These are phyloP conservation scores for Neonectria faginata DNA, from an alignment of 2,329 filamentous ascomycete genomes.

Conservation along the genomic window DNA sequence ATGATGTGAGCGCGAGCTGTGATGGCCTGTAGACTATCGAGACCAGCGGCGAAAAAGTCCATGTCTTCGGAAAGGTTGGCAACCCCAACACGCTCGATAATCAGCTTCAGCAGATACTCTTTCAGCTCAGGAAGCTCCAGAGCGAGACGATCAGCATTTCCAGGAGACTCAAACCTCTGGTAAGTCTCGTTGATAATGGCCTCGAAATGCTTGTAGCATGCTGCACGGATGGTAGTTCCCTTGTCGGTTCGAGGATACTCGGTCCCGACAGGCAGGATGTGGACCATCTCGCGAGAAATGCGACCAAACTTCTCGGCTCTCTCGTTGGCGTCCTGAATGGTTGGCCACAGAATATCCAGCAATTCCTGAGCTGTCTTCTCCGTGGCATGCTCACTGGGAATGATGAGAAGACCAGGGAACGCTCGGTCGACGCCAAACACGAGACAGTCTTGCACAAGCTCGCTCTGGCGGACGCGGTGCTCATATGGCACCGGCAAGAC, in stretches of 20 bases:
- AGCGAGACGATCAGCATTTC: neutral
- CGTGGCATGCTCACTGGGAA: constrained; percentile 58
- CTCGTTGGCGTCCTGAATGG: constrained; percentile 62
- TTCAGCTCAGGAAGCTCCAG: constrained; percentile 45
- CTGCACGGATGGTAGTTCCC: constrained; percentile 61
- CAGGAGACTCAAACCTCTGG: constrained; percentile 27
- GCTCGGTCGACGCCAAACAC: constrained; percentile 66
- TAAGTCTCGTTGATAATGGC: constrained; percentile 56
- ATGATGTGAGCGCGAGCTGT: constrained; percentile 63
- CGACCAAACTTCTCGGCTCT: constrained; percentile 63
- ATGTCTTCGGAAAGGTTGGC: constrained; percentile 49
- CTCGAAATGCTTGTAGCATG: constrained; percentile 58
- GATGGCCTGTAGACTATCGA: constrained; percentile 70
- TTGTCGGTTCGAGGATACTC: constrained; percentile 64
- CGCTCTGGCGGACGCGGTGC: constrained; percentile 62
- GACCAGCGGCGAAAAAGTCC: constrained; percentile 68
- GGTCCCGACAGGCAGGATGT: constrained; percentile 58
- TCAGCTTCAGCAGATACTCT: constrained; percentile 49
- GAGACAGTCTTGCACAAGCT: constrained; percentile 64
- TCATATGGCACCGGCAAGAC: constrained; percentile 61
- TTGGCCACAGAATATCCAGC: constrained; percentile 60
- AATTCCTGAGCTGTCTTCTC: constrained; percentile 57
- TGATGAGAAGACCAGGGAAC: constrained; percentile 64
- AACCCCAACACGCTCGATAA: constrained; percentile 32
- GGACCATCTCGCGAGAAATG: constrained; percentile 65